Evolutionary conservation across 129 eudicot species (phyloP), one percentile per base, ranked within the genome.

Genomic region (Flaveria ramosissima): DNA sequence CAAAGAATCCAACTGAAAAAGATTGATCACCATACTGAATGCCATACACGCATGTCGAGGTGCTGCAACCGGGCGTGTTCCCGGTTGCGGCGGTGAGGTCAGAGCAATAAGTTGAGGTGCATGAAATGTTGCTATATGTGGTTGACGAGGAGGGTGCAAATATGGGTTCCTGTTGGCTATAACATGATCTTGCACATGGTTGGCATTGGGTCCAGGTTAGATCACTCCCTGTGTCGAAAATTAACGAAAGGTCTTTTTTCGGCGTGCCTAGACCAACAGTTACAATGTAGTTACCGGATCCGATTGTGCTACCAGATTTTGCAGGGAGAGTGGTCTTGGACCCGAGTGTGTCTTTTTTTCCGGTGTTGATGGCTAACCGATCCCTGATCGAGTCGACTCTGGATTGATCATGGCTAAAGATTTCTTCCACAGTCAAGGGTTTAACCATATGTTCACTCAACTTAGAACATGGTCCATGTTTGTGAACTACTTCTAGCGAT

Each of bases 181-280:
- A 89, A 74, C 98, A 94, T 0, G 84, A 75, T 4, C 41, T 6
- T 0, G 71, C 85, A 41, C 98, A 94, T 2, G 98, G 97, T 50
- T 88, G 71, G 55, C 98, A 94, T 21, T 94, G 98, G 2, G 96
- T 91, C 98, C 98, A 94, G 0, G 97, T 91, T 8, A 94, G 71
- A 50, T 89, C 96, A 21, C 97, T 91, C 9, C 98, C 98, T 0
- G 98, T 94, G 84, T 94, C 98, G 23, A 94, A 94, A 12, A 91
- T 71, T 19, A 94, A 77, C 1, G 91, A 80, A 9, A 87, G 80
- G 48, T 83, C 74, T 30, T 87, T 89, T 42, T 75, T 72, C 0
- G 98, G 98, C 8, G 92, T 87, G 15, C 98, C 98, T 12, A 94
- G 82, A 32, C 96, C 97, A 7, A 91, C 72, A 3, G 80, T 68